A percentile compares a stretch with the other conserved stretches of the same genome.
phyloP scores from a whole-genome alignment of 768 basidiomycete genomes.

The Tylopilus felleus region DNA sequence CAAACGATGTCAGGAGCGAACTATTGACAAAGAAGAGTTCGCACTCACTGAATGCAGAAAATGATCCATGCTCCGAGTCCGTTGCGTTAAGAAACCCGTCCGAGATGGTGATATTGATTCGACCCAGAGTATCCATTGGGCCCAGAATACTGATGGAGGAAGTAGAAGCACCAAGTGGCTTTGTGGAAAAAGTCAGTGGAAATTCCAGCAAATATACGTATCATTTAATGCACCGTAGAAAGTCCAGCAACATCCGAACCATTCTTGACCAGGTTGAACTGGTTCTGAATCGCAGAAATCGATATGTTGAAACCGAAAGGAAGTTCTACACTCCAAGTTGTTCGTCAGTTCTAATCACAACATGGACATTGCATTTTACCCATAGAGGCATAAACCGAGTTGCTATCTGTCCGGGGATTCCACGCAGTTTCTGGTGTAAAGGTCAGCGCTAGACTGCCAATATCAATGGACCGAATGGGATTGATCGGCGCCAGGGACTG shows the following conservation, averaged over 20 bases:
- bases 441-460: conserved; percentile 53
- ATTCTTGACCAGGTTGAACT: conserved; percentile 58
- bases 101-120: conserved; percentile 59
- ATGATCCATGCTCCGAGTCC: conserved; percentile 44
- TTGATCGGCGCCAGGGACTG: conserved; percentile 46
- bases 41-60: conserved; percentile 57
- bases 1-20: neutral
- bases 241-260: conserved; percentile 53
- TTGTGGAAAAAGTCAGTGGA: conserved; percentile 4
- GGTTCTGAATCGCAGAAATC: conserved; percentile 61
- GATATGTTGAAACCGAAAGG: conserved; percentile 67
- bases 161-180: conserved; percentile 64
- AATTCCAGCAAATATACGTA: neutral
- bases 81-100: conserved; percentile 51
- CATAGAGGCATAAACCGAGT: conserved; percentile 56
- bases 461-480: conserved; percentile 62
- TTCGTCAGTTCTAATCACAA: neutral
- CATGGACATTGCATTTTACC: conserved; percentile 34
- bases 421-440: conserved; percentile 56
- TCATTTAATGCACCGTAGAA: conserved; percentile 43
- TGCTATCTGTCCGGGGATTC: conserved; percentile 54
- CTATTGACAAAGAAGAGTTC: neutral
- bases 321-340: conserved; percentile 41
- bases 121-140: conserved; percentile 55
- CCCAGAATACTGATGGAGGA: conserved; percentile 54